Evolutionary conservation across 345 rosid species (phyloP), one percentile per base, ranked within the genome.

Genomic region (Brassica carinata): DNA sequence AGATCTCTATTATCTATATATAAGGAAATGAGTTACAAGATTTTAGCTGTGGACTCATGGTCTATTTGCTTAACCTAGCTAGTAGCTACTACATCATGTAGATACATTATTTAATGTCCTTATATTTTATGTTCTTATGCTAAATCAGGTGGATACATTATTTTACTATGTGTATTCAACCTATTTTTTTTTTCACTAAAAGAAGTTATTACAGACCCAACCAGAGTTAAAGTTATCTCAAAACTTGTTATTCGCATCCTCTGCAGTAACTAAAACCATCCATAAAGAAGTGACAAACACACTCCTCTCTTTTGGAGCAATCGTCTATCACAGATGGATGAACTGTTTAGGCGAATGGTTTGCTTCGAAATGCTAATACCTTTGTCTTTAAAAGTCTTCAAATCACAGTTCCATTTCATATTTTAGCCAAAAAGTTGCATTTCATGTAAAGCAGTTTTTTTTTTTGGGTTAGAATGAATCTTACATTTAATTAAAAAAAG

Each of bases 41-140:
- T 48, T 29, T 59, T 69, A 62, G 69, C 53, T 70, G 11, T 64
- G 40, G 59, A 58, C 62, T 72, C 61, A 38, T 72, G 68, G 36
- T 72, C 73, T 48, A 15, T 61, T 11, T 72, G 2, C 33, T 57
- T 65, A 72, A 72, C 72, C 65, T 57, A 58, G 11, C 71, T 31
- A 55, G 8, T 57, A 30, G 27, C 14, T 36, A 69, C 40, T 71
- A 63, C 57, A 78, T 71, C 67, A 76, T 36, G 72, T 67, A 38
- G 33, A 53, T 75, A 48, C 36, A 3, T 15, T 15, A 66, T 19
- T 77, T 36, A 5, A 78, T 31, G 76, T 78, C 43, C 48, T n/a
- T 64, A 34, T 62, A 59, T 57, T 59, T 18, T 69, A 17, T 61
- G 34, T 17, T n/a, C 10, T 40, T 40, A 45, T 77, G 75, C 9